These are phyloP conservation scores for Moesziomyces sp. DNA, from an alignment of 1,284 basidiomycete genomes.

Conservation along the genomic window DNA sequence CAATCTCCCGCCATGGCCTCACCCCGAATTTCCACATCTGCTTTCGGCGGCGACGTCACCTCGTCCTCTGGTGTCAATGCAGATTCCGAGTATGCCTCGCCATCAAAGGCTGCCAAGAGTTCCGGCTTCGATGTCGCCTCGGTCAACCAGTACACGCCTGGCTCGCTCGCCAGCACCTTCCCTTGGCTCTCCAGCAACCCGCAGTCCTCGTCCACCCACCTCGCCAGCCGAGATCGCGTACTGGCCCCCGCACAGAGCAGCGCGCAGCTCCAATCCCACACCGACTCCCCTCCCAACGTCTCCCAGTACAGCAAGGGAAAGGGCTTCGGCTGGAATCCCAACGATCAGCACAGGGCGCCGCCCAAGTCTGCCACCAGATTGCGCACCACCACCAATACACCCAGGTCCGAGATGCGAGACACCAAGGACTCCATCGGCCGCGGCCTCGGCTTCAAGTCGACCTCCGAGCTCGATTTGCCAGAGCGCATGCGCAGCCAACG, in stretches of 20 bases:
- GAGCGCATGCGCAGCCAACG: conserved; percentile 42
- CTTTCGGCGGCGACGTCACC: conserved; percentile 2
- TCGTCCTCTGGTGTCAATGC: conserved; percentile 4
- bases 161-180: conserved; percentile 30
- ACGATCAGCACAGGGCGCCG: conserved; percentile 10
- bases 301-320: conserved; percentile 40
- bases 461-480: conserved; percentile 40
- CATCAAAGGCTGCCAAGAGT: conserved; percentile 9
- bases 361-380: conserved; percentile 21
- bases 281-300: conserved; percentile 31
- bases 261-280: neutral
- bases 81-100: conserved; percentile 10
- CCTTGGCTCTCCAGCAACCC: conserved; percentile 32
- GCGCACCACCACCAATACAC: conserved; percentile 6
- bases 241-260: conserved; percentile 7
- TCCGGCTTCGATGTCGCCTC: conserved; percentile 21
- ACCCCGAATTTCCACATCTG: conserved; percentile 15
- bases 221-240: conserved; percentile 3
- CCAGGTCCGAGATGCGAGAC: conserved; percentile 11
- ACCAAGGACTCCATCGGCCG: conserved; percentile 12
- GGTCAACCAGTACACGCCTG: conserved; percentile 34
- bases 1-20: conserved; percentile 33
- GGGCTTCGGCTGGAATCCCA: conserved; percentile 42
- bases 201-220: conserved; percentile 9
- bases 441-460: conserved; percentile 28